Evolutionary conservation across 2,329 filamentous ascomycete species (phyloP).

Genomic region (Fusarium transvaalense): DNA sequence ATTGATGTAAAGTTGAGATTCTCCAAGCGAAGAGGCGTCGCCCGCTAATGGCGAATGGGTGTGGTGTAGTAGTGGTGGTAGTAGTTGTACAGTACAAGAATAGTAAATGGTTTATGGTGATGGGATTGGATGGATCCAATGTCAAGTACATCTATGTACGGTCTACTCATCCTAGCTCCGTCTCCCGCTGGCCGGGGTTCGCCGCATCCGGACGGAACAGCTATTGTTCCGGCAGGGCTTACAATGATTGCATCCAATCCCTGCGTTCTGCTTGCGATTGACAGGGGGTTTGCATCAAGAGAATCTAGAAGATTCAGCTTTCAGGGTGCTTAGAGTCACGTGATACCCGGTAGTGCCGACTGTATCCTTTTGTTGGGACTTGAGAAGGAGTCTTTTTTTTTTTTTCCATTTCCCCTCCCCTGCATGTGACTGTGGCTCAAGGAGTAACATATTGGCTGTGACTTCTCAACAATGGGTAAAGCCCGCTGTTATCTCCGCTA

Average conservation of each 20-base stretch:
- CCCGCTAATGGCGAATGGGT: slow-evolving; percentile 40
- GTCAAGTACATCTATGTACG: slow-evolving; percentile 17
- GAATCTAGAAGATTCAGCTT: slow-evolving; percentile 33
- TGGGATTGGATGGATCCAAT: slow-evolving; percentile 28
- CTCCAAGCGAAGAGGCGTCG: slow-evolving; percentile 37
- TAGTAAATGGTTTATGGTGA: slow-evolving; percentile 39
- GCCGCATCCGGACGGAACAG: slow-evolving; percentile 28
- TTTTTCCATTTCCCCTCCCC: slow-evolving; percentile 1
- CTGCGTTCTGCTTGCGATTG: slow-evolving; percentile 21
- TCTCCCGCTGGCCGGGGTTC: slow-evolving; percentile 41
- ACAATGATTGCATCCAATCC: slow-evolving; percentile 35
- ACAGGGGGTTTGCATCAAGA: slow-evolving; percentile 36
- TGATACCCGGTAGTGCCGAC: slow-evolving; percentile 35
- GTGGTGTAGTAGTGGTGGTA: slow-evolving; percentile 23
- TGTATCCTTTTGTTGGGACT: slow-evolving; percentile 38
- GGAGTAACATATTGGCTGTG: slow-evolving; percentile 1
- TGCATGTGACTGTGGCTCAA: slow-evolving; percentile 30
- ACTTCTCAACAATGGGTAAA: slow-evolving; percentile 37
- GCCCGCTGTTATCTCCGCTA: slow-evolving; percentile 40
- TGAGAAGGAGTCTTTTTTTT: neutral
- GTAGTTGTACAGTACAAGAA: slow-evolving; percentile 9
- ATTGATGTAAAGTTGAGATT: slow-evolving; percentile 46
- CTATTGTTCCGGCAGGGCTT: slow-evolving; percentile 22
- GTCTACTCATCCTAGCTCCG: slow-evolving; percentile 30
- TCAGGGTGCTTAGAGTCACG: slow-evolving; percentile 18